These are phyloP conservation scores for Populus trichocarpa DNA, from an alignment of 441 rosid genomes.

Conservation along the genomic window DNA sequence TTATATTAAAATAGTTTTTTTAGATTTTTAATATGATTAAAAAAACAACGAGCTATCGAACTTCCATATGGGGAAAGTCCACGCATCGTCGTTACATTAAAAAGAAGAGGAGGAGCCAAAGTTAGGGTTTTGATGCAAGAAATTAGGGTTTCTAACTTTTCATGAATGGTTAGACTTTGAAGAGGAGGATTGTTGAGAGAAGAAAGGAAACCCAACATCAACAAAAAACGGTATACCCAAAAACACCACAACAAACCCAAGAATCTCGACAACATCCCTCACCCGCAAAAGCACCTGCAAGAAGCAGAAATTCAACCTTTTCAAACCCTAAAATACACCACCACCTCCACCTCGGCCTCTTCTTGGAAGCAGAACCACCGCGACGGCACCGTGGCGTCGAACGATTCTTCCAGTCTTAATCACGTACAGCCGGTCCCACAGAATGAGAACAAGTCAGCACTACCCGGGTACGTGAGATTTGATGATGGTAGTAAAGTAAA, in stretches of 20 bases:
- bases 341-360: slow-evolving; percentile 6
- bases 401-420: slow-evolving; percentile 39
- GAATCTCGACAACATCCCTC: slow-evolving; percentile 15
- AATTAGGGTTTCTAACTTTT: slow-evolving; percentile 2
- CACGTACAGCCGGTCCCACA: slow-evolving; percentile 27
- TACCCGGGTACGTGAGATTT: slow-evolving; percentile 34
- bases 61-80: too few species aligned
- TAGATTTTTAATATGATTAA: too few species aligned
- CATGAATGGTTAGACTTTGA: slow-evolving; percentile 54
- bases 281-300: slow-evolving; percentile 10
- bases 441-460: slow-evolving; percentile 15
- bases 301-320: neutral
- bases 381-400: slow-evolving; percentile 29
- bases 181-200: slow-evolving; percentile 45
- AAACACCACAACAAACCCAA: slow-evolving; percentile 23
- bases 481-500: slow-evolving; percentile 40
- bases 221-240: slow-evolving; percentile 32
- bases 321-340: neutral
- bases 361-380: slow-evolving; percentile 11
- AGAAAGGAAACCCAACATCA: slow-evolving; percentile 21
- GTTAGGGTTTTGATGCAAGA: neutral
- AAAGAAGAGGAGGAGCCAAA: neutral
- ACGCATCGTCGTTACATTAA: neutral
- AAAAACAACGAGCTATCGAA: too few species aligned
- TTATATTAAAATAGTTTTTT: too few species aligned